A percentile compares a stretch with the other conserved stretches of the same genome.
These are phyloP conservation scores for Cucurbita pepo DNA, from an alignment of 306 rosid species.

Conservation along the genomic window DNA sequence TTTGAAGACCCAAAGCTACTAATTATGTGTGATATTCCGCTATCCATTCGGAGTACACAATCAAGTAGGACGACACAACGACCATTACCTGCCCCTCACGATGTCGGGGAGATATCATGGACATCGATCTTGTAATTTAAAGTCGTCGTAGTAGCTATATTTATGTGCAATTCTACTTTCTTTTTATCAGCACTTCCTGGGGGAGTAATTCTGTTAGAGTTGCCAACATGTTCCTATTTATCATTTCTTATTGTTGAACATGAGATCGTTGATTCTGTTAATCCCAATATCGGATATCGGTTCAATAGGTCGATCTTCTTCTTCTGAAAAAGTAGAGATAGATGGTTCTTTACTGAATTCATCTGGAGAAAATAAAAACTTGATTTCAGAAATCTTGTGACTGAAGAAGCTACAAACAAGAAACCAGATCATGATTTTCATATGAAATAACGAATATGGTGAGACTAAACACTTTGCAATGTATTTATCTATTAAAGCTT, in stretches of 20 bases:
- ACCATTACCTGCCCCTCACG: neutral
- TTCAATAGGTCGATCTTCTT: conserved; percentile 53
- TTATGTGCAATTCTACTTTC: neutral
- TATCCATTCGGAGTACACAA: neutral
- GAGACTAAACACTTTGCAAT: neutral
- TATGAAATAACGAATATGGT: neutral
- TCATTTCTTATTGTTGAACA: conserved; percentile 30
- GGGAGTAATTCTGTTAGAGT: neutral
- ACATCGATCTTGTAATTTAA: neutral
- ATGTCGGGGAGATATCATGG: neutral
- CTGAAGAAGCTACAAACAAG: too few relatives aligned
- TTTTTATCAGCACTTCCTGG: neutral
- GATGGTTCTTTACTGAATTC: conserved; percentile 69
- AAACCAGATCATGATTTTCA: neutral
- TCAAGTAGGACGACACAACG: neutral
- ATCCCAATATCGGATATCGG: conserved; percentile 63
- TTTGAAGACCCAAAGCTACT: neutral
- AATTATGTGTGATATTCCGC: neutral
- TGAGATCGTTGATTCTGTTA: conserved; percentile 39
- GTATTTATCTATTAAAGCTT: neutral
- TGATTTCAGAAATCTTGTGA: neutral
- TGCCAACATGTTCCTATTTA: neutral
- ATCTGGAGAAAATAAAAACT: conserved; percentile 32
- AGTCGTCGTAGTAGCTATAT: neutral
- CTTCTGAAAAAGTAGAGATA: conserved; percentile 14